phyloP scores from a whole-genome alignment of 495 filamentous ascomycete species.

The Physcia stellaris region DNA sequence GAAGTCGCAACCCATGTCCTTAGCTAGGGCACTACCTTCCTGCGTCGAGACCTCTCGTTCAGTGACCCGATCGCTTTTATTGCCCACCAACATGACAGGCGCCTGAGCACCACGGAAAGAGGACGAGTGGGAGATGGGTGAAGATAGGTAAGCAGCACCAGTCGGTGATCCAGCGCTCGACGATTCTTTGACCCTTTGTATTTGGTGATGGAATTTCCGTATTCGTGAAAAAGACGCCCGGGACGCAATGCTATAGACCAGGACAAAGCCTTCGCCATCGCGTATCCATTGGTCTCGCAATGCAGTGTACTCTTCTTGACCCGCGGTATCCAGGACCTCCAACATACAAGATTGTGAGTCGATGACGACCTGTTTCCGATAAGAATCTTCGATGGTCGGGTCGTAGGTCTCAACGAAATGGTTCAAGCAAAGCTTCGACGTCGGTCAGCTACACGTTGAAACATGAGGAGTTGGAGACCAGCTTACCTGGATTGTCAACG shows the following conservation, averaged over 20 bases:
- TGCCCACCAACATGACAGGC: slow-evolving; percentile 95
- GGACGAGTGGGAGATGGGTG: slow-evolving; percentile 52
- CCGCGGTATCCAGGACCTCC: slow-evolving; percentile 94
- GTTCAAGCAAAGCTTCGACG: slow-evolving; percentile 52
- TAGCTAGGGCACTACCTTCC: slow-evolving; percentile 82
- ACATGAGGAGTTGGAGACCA: slow-evolving; percentile 9
- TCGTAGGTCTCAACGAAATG: slow-evolving; percentile 86
- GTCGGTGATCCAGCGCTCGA: slow-evolving; percentile 58
- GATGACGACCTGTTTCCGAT: slow-evolving; percentile 96
- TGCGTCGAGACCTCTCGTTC: slow-evolving; percentile 95
- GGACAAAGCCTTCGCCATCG: slow-evolving; percentile 91
- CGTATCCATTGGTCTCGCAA: slow-evolving; percentile 97
- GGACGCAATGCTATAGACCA: slow-evolving; percentile 97
- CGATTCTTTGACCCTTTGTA: slow-evolving; percentile 93
- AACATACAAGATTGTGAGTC: slow-evolving; percentile 96
- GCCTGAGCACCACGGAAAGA: slow-evolving; percentile 48
- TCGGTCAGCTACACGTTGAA: slow-evolving; percentile 7
- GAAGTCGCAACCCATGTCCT: slow-evolving; percentile 90
- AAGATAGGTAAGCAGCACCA: slow-evolving; percentile 40
- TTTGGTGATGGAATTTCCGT: slow-evolving; percentile 89
- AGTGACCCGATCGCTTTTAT: slow-evolving; percentile 92
- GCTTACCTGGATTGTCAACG: slow-evolving; percentile 89
- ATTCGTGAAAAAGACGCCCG: slow-evolving; percentile 90
- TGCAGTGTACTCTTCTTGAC: slow-evolving; percentile 98
- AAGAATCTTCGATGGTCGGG: slow-evolving; percentile 94